Percentiles rank a stretch among this genome's conserved stretches.
These are phyloP conservation scores for Ceratocystiopsis minuta DNA, from an alignment of 2,329 filamentous ascomycete genomes.

Conservation along the genomic window DNA sequence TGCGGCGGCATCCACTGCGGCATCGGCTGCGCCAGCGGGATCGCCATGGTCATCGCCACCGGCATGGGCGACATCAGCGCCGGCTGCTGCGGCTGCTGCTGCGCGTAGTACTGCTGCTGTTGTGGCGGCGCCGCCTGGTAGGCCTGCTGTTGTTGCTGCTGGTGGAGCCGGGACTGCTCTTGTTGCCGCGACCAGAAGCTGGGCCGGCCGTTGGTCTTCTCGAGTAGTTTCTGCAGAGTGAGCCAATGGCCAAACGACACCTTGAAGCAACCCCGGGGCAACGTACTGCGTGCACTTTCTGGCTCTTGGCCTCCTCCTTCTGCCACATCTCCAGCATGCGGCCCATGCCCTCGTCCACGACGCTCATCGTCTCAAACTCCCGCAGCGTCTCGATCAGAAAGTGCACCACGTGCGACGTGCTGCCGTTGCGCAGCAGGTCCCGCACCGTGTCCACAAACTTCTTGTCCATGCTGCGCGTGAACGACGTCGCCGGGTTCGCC, in stretches of 20 bases:
- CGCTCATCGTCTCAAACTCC: constrained; percentile 53
- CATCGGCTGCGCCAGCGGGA: too few relatives aligned
- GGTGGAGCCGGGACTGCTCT: background rate
- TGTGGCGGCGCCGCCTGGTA: too few relatives aligned
- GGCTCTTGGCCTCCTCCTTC: constrained; percentile 58
- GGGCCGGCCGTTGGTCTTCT: background rate
- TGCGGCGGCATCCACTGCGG: too few relatives aligned
- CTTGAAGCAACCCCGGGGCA: background rate
- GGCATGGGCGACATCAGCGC: too few relatives aligned
- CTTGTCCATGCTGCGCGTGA: constrained; percentile 77
- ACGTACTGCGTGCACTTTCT: constrained; percentile 30
- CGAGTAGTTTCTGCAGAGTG: too few relatives aligned
- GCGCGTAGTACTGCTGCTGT: too few relatives aligned
- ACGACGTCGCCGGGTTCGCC: constrained; percentile 79
- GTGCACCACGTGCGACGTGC: constrained; percentile 63
- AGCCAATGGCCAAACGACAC: too few relatives aligned
- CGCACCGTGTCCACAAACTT: constrained; percentile 66
- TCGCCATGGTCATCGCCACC: too few relatives aligned
- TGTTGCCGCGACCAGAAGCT: constrained; percentile 6
- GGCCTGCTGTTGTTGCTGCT: constrained; percentile 5
- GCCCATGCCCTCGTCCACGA: constrained; percentile 54
- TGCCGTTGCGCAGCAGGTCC: constrained; percentile 50
- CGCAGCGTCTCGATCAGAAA: constrained; percentile 78
- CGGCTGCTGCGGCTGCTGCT: too few relatives aligned
- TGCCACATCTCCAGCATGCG: constrained; percentile 72